phyloP scores from a whole-genome alignment of 2,329 filamentous ascomycete species.

The Colletotrichum sp. region DNA sequence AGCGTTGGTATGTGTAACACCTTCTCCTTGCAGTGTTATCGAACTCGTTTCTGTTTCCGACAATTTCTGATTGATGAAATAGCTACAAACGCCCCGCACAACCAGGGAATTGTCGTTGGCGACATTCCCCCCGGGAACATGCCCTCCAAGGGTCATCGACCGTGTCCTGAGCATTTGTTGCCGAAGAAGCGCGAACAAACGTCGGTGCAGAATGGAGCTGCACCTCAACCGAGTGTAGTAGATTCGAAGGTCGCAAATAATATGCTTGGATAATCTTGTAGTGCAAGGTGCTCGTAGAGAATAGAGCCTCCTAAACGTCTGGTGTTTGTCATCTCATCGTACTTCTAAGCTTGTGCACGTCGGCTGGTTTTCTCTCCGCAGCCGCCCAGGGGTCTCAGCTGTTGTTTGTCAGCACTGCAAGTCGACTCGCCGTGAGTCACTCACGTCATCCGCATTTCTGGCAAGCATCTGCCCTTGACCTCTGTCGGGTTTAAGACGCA shows the following conservation, averaged over 20 bases:
- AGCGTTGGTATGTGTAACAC: not conserved
- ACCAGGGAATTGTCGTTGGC: not conserved
- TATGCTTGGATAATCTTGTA: not conserved
- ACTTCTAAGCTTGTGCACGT: not conserved
- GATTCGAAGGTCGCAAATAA: not conserved
- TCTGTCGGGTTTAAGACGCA: not conserved
- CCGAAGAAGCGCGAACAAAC: not conserved
- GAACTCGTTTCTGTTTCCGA: fast-evolving
- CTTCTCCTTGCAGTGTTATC: not conserved
- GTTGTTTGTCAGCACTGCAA: not conserved
- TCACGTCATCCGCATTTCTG: not conserved
- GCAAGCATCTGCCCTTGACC: not conserved
- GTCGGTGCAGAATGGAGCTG: not conserved
- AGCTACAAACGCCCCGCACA: not conserved
- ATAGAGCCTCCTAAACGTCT: not conserved
- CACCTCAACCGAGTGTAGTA: not conserved
- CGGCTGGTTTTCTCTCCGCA: not conserved
- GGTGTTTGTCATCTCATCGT: not conserved
- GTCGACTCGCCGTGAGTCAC: not conserved
- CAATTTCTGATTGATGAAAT: not conserved
- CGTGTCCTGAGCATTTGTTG: not conserved
- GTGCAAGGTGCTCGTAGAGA: not conserved
- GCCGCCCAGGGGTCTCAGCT: not conserved
- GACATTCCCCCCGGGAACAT: not conserved
- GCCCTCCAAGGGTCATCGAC: not conserved